Percentiles rank a stretch among this genome's conserved stretches.
phyloP scores from a whole-genome alignment of 1,284 basidiomycete species.

The Mycena citricolor region DNA sequence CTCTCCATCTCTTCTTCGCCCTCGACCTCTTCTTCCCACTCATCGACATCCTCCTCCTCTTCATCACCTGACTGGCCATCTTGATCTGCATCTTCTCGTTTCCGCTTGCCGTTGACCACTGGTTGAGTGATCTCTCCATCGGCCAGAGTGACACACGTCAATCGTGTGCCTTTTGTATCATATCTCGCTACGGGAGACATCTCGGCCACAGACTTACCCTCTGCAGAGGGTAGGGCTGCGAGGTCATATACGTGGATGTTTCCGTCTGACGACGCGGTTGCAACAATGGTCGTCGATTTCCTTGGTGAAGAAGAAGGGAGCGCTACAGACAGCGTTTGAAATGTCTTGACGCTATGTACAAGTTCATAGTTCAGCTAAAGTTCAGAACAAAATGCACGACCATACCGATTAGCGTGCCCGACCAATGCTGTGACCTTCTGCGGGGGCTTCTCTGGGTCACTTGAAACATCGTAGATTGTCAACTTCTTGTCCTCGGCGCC shows the following conservation, averaged over 20 bases:
- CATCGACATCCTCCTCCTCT: conserved; percentile 27
- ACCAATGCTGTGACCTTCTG: conserved; percentile 59
- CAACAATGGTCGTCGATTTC: conserved; percentile 59
- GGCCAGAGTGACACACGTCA: conserved; percentile 78
- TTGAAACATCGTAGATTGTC: conserved; percentile 63
- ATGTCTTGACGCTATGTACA: conserved; percentile 61
- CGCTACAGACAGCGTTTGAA: conserved; percentile 60
- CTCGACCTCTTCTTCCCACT: too few relatives aligned
- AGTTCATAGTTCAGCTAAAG: conserved; percentile 5
- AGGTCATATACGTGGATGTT: conserved; percentile 81
- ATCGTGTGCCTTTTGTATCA: conserved; percentile 80
- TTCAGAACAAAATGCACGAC: neutral
- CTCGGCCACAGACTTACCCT: conserved; percentile 30
- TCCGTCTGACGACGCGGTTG: conserved; percentile 84
- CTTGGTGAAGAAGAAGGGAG: conserved; percentile 38
- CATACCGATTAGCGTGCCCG: conserved; percentile 76
- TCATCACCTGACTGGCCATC: conserved; percentile 33
- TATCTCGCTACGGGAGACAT: conserved; percentile 65
- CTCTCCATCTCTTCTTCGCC: too few relatives aligned
- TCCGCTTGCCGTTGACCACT: conserved; percentile 37
- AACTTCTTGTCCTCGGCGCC: conserved; percentile 86
- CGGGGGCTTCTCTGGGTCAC: conserved; percentile 42
- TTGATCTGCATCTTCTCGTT: conserved; percentile 34
- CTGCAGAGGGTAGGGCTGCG: conserved; percentile 39
- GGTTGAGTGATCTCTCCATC: conserved; percentile 45